Percentiles rank a stretch among this genome's conserved stretches.
Evolutionary conservation across 75 land plant genomes (phyloP).

Genomic region (Cunninghamia lanceolata): DNA sequence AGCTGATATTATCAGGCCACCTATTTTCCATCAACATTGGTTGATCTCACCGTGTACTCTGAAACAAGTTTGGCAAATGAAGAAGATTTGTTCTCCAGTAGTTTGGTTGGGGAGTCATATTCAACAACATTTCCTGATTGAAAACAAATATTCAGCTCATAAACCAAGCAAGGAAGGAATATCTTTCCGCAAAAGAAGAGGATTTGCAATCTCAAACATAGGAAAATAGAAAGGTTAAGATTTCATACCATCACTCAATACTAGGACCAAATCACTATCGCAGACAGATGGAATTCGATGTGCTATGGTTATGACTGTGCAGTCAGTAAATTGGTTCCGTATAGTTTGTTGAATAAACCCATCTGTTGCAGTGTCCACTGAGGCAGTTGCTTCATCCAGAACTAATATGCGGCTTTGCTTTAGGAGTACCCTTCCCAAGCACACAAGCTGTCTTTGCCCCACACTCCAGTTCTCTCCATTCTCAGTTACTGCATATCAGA

Average conservation of each 20-base stretch:
- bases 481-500: constrained; percentile 43
- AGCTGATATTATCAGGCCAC: too few species aligned
- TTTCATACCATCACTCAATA: constrained; percentile 25
- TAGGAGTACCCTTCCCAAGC: constrained; percentile 61
- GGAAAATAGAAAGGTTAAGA: constrained; percentile 18
- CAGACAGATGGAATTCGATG: constrained; percentile 13
- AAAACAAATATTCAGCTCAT: background rate
- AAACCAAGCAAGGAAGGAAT: background rate
- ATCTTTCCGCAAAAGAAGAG: background rate
- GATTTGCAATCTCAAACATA: too few species aligned
- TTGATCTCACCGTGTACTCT: constrained; percentile 47
- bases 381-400: constrained; percentile 76
- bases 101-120: constrained; percentile 45
- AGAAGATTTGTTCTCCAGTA: constrained; percentile 48
- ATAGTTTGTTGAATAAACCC: constrained; percentile 51
- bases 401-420: constrained; percentile 58
- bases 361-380: constrained; percentile 70
- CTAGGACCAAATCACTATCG: constrained; percentile 32
- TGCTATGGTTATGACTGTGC: constrained; percentile 25
- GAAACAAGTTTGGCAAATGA: constrained; percentile 56
- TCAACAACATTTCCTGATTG: constrained; percentile 53
- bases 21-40: background rate
- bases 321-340: constrained; percentile 36
- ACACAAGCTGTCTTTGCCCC: constrained; percentile 73
- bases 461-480: constrained; percentile 82